Evolutionary conservation across 2,329 filamentous ascomycete species (phyloP), one percentile per base, ranked within the genome.

Genomic region (Diplocarpon rosae): DNA sequence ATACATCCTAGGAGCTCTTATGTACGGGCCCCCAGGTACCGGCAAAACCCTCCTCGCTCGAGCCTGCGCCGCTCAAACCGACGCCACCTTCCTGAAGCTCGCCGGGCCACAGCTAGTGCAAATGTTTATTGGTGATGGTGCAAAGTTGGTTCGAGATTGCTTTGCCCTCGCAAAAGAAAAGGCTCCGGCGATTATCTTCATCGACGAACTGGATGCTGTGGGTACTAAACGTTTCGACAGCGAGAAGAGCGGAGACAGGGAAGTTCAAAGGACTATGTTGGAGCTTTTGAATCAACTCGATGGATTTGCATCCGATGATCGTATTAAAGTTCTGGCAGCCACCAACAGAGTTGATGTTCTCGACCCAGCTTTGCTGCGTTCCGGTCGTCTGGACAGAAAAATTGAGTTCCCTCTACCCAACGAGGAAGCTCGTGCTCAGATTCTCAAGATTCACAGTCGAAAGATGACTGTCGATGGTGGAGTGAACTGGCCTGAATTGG

Each of bases 51-150:
- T 94, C 1, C 78, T 98, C 49, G 92, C 92, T 51, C 82, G 92
- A 70, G 92, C 92, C 48, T 98, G 92, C 65, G 92, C 92, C 5
- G 92, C 92, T 39, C 92, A 98, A 69, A 96, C 92, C 49, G 92
- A 98, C 56, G 92, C 92, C 52, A 98, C 92, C 17, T 98, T 98
- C 74, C 80, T 98, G 62, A 98, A 98, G 68, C 84, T 98, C 46
- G 92, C 92, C 49, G 92, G 92, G 40, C 92, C 93, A 5, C 92
- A 98, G 68, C 79, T 98, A 32, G 92, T 98, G 27, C 92, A 98
- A 66, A 98, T 96, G 92, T 98, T 96, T 65, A 98, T 98, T 33
- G 92, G 92, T 64, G 93, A 98, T 56, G 92, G 92, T 60, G 92
- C 93, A 35, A 98, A 98, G 69, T 77, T 98, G 27, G 92, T 98